phyloP scores from a whole-genome alignment of 169 alveolate genomes.

The Eimeria necatrix region DNA sequence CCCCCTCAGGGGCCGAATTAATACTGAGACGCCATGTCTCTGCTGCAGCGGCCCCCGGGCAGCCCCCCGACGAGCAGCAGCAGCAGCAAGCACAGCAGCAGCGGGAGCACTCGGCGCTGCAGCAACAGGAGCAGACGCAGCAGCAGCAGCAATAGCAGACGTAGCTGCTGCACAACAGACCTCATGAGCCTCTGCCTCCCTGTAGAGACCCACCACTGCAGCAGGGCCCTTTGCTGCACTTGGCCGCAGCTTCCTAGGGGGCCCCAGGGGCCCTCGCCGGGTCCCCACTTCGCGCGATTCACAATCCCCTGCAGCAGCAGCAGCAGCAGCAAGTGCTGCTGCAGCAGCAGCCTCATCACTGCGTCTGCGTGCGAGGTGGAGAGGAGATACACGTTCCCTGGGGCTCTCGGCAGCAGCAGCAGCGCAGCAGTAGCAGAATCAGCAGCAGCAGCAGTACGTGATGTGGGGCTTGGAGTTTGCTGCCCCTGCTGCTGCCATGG shows the following conservation, averaged over 20 bases:
- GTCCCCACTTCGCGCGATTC: neutral
- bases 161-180: neutral
- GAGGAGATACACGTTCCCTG: slow-evolving; percentile 21
- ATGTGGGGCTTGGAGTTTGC: neutral
- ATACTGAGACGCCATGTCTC: neutral
- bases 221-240: neutral
- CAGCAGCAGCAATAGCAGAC: neutral
- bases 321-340: neutral
- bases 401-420: slow-evolving; percentile 20
- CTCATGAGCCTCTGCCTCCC: neutral
- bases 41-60: neutral
- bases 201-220: neutral
- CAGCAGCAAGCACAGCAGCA: neutral
- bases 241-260: neutral
- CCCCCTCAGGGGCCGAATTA: neutral
- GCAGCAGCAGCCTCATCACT: neutral
- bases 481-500: slow-evolving; percentile 3
- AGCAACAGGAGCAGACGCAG: neutral
- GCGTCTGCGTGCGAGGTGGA: neutral
- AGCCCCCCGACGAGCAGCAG: neutral
- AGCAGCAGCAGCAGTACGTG: neutral
- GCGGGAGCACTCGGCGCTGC: neutral
- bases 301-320: slow-evolving; percentile 6
- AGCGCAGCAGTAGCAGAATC: neutral
- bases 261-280: neutral